Percentiles rank a stretch among this genome's conserved stretches.
Evolutionary conservation across 2,329 filamentous ascomycete species (phyloP).

Genomic region (Biscogniauxia marginata): DNA sequence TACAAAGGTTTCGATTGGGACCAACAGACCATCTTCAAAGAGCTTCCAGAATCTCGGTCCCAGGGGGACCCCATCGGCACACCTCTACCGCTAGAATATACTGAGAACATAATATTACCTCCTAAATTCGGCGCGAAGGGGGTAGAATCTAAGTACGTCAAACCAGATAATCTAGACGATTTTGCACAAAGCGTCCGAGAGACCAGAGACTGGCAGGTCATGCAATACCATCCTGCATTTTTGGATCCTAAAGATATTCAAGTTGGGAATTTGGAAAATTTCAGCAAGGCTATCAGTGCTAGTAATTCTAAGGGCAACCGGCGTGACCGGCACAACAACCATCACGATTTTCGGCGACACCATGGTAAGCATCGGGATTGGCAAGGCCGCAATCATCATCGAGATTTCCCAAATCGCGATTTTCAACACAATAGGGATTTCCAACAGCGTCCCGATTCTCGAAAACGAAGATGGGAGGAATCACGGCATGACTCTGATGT

Average conservation of each 20-base stretch:
- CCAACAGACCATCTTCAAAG: constrained; percentile 27
- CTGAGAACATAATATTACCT: constrained; percentile 31
- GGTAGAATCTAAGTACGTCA: constrained; percentile 32
- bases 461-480: constrained; percentile 24
- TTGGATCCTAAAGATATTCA: constrained; percentile 21
- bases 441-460: constrained; percentile 11
- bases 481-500: constrained; percentile 6
- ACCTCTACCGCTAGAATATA: constrained; percentile 31
- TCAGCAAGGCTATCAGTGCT: constrained; percentile 16
- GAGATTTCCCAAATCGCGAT: constrained; percentile 1
- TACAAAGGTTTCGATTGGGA: constrained; percentile 26
- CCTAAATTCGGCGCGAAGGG: constrained; percentile 29
- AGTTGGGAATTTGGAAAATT: constrained; percentile 21
- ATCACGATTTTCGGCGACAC: not conserved
- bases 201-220: constrained; percentile 30
- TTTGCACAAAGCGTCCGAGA: constrained; percentile 31
- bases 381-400: constrained; percentile 10
- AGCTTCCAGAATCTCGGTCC: constrained; percentile 10
- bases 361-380: constrained; percentile 2
- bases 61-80: constrained; percentile 31
- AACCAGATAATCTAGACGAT: constrained; percentile 30
- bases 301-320: constrained; percentile 13
- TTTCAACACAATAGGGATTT: constrained; percentile 12
- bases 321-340: constrained; percentile 14
- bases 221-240: constrained; percentile 31